Base-by-base conservation (phyloP, 2,329 filamentous ascomycete species). In the Aureobasidium zeae region DNA sequence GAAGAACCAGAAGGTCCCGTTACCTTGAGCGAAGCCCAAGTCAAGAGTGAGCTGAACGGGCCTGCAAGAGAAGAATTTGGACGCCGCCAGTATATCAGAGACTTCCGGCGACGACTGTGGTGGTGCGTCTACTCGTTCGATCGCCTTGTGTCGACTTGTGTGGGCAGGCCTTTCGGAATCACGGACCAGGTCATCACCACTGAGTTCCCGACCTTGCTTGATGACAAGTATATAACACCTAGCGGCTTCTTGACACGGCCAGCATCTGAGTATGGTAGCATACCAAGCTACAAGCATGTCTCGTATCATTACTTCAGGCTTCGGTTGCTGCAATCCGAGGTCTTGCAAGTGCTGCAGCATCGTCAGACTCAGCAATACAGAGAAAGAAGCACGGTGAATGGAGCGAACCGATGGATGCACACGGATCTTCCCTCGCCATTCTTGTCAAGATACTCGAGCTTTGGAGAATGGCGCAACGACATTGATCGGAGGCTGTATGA, bases 71-170 rank as follows among this genome's bases (percentile, higher is more conserved):
- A 69, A 45, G 72, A 83, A 68, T 63, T 81, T 61, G 70, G 82
- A 15, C 75, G 83, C 36, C 75, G 85, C 46, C 78, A 94, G 62
- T 95, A 86, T 74, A 73, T 86, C 28, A 79, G 89, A 42, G 91
- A 96, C 60, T 73, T 94, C 50, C 79, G 87, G 39, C 75, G 89
- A 45, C 76, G 89, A 22, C 70, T 96, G 11, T 96, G 88, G 87
- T 96, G 91, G 89, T 94, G 87, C 65, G 88, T 88, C 2, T 96
- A 96, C 63, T 89, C 86, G 4, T 78, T 96, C 44, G 89, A 96
- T 63, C 77, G 89, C n/a, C 77, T 96, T 4, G 89, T 96, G 38
- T 91, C 86, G 56, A 88, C 86, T 16, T 95, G 88, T 54, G 89
- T 96, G 19, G 89, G 89, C 26, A 74, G 89, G 44, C 91, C 89